Conservation (phyloP, 345 rosid genomes). For the Brassica carinata region DNA sequence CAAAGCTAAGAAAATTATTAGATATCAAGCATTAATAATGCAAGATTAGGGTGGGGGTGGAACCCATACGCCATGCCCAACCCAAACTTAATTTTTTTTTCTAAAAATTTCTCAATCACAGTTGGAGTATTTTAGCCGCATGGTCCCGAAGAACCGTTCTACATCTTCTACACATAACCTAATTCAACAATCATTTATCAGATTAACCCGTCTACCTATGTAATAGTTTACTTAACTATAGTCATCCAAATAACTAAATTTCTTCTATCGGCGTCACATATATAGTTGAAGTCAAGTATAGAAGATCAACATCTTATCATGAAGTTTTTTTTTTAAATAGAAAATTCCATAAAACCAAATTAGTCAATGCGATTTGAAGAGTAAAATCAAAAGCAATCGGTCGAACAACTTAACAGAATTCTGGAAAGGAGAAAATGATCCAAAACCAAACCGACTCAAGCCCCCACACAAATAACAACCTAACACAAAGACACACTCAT, state of each 20-base stretch:
- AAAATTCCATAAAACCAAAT: not conserved
- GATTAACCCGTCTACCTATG: not conserved
- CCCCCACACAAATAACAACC: constrained; percentile 28
- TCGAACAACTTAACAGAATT: constrained; percentile 7
- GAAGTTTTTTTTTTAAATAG: not conserved
- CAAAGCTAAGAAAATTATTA: not conserved
- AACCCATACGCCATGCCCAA: too few relatives aligned
- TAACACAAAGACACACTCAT: constrained; percentile 15
- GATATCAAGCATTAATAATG: not conserved
- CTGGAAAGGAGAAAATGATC: not conserved
- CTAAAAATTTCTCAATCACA: too few relatives aligned
- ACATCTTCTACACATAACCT: not conserved
- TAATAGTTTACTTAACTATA: not conserved
- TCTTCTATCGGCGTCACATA: not conserved
- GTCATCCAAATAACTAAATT: not conserved
- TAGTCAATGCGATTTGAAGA: not conserved
- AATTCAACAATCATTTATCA: not conserved
- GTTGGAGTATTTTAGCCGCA: too few relatives aligned
- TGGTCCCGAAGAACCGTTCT: not conserved
- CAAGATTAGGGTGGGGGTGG: too few relatives aligned
- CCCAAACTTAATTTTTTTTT: too few relatives aligned
- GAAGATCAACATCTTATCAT: not conserved
- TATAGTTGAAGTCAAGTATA: not conserved
- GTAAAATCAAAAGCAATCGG: constrained; percentile 10
- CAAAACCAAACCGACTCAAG: constrained; percentile 19